Evolutionary conservation across 2,329 filamentous ascomycete species (phyloP).

Genomic region (Hymenotorrendiella dingleyae): DNA sequence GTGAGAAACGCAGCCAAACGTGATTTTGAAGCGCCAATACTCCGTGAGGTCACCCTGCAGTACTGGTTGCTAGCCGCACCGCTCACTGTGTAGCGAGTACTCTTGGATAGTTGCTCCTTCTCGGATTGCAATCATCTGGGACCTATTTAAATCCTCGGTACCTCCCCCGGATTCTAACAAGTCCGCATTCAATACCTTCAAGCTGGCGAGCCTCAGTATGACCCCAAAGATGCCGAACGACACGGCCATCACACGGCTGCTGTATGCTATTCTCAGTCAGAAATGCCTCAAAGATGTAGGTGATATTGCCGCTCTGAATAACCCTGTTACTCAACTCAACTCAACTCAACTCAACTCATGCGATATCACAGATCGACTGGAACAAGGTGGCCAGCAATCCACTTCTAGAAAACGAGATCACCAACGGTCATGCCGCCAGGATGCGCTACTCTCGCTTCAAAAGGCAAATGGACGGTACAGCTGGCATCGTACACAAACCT

Average conservation of each 20-base stretch:
- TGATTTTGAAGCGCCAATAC: not conserved
- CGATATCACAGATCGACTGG: conserved; percentile 44
- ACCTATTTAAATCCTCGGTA: not conserved
- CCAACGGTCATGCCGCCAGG: conserved; percentile 50
- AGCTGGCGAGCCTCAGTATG: conserved; percentile 31
- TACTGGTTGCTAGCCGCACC: no score
- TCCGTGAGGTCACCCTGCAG: not conserved
- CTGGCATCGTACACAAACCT: conserved; percentile 15
- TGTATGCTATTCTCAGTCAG: conserved; percentile 51
- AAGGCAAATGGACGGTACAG: conserved; percentile 43
- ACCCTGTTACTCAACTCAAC: no score
- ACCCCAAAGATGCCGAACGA: conserved; percentile 38
- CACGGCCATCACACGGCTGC: conserved; percentile 42
- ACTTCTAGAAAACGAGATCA: conserved; percentile 37
- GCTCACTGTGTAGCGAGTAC: no score
- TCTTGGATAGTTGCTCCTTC: no score
- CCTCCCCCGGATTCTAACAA: not conserved
- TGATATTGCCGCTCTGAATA: not conserved
- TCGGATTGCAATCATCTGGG: no score
- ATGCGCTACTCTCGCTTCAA: conserved; percentile 51
- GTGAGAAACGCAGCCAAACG: not conserved
- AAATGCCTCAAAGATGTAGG: conserved; percentile 45
- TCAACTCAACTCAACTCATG: no score
- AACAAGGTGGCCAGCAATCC: conserved; percentile 40
- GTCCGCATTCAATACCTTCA: conserved; percentile 8